Base-by-base conservation (phyloP, 345 rosid species). In the Pistacia integerrima region DNA sequence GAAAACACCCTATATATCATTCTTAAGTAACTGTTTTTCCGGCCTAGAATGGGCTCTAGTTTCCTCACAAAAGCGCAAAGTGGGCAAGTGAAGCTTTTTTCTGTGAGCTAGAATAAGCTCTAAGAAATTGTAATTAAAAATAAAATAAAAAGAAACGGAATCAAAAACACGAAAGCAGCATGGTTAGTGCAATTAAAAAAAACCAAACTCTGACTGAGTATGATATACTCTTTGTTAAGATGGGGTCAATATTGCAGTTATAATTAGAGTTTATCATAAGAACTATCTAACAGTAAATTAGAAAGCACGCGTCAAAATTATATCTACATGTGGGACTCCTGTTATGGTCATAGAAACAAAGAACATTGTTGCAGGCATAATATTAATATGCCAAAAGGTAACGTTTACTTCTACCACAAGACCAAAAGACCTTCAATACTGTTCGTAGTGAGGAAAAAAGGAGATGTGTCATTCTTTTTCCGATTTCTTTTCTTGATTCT, bases 331-430 rank as follows among this genome's bases (percentile, higher is more conserved):
- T 6, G 46, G 46, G 46, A 41, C 46, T 41, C 46, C 46, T 41
- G 46, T 41, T 41, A 41, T 41, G 46, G 46, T 41, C 46, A 41
- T 41, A 6, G 28, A 54, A 41, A 33, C 17, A 44, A 54, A 65
- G 65, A 70, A 67, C 20, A 63, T 59, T 74, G 66, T 75, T 22
- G 82, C 78, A 72, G 76, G 78, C 67, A 59, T n/a, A 59, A 73
- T 63, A 18, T 68, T 35, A 33, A 46, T 35, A 36, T 55, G 62
- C 54, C 41, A 20, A 55, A 60, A 63, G 67, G n/a, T 75, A 22
- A 22, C 22, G 22, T 22, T 22, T 20, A 51, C 30, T 58, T 69
- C 22, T 60, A 64, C 36, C 36, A 76, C 28, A 58, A 56, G 66
- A 41, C 55, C 36, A 51, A 67, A 62, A 9, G 48, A 41, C 54